phyloP scores from a whole-genome alignment of 2,329 filamentous ascomycete species.

The Monilinia polystroma region DNA sequence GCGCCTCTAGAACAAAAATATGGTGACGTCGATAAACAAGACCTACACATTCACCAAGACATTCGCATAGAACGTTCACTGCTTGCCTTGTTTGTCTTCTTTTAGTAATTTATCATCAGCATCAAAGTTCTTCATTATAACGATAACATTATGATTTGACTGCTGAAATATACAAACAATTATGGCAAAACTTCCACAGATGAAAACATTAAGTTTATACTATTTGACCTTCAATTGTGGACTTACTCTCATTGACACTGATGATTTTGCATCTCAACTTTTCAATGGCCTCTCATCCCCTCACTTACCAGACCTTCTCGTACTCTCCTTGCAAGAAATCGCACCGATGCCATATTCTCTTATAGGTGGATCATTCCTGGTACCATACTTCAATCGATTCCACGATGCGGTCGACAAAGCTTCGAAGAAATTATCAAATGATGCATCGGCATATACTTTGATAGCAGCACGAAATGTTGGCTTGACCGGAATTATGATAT shows the following conservation, averaged over 20 bases:
- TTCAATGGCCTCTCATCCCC: slow-evolving; percentile 54
- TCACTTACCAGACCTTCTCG: slow-evolving; percentile 64
- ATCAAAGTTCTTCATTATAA: background rate
- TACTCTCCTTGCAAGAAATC: slow-evolving; percentile 79
- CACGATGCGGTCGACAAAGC: slow-evolving; percentile 70
- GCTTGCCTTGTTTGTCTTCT: background rate
- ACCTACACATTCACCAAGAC: too few species aligned
- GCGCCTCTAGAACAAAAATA: background rate
- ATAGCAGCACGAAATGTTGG: slow-evolving; percentile 74
- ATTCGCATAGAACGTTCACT: background rate
- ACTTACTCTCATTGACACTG: slow-evolving; percentile 65
- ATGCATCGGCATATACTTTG: slow-evolving; percentile 58
- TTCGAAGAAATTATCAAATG: slow-evolving; percentile 43
- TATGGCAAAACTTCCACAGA: slow-evolving; percentile 13
- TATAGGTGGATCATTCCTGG: slow-evolving; percentile 76
- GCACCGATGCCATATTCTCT: slow-evolving; percentile 82
- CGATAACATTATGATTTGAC: background rate
- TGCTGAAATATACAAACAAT: background rate
- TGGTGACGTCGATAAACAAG: slow-evolving; percentile 3
- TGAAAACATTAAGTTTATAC: slow-evolving; percentile 60
- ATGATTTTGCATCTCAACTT: slow-evolving; percentile 70
- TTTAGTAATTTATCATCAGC: background rate
- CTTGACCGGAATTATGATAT: slow-evolving; percentile 87
- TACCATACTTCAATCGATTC: slow-evolving; percentile 72
- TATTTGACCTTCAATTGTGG: slow-evolving; percentile 90